These are phyloP conservation scores for Funneliformis mosseae DNA, from an alignment of 192 early-diverging fungal species.

Conservation along the genomic window DNA sequence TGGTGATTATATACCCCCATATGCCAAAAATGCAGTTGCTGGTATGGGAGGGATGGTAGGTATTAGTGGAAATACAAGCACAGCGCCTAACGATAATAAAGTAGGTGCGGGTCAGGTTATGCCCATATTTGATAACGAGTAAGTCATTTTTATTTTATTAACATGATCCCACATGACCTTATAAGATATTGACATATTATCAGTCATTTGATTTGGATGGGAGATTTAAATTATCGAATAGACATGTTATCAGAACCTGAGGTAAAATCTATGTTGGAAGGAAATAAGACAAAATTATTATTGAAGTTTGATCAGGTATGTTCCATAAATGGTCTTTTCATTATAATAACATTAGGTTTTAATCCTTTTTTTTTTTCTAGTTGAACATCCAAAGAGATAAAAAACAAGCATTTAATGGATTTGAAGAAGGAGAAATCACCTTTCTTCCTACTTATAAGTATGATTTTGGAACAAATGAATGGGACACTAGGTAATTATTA, in stretches of 20 bases:
- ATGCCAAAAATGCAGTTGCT: constrained; percentile 11
- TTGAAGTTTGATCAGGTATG: constrained; percentile 80
- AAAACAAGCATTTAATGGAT: constrained; percentile 78
- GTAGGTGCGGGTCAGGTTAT: background rate
- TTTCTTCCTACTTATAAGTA: constrained; percentile 96
- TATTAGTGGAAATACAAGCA: constrained; percentile 37
- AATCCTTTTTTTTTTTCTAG: constrained; percentile 35
- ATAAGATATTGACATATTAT: background rate
- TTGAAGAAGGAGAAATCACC: constrained; percentile 74
- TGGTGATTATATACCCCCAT: constrained; percentile 15
- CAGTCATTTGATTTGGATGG: constrained; percentile 86
- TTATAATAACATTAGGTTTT: background rate
- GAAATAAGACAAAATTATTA: constrained; percentile 62
- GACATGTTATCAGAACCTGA: constrained; percentile 59
- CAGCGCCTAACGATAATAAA: constrained; percentile 25
- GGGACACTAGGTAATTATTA: constrained; percentile 71
- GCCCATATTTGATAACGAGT: constrained; percentile 72
- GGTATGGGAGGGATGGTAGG: constrained; percentile 23
- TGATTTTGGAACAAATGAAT: constrained; percentile 77
- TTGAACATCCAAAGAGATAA: constrained; percentile 65
- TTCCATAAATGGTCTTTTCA: background rate
- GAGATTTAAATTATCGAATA: constrained; percentile 95
- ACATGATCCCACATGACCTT: background rate
- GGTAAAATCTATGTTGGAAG: constrained; percentile 57
- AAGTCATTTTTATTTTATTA: constrained; percentile 34